These are phyloP conservation scores for Corylus americana DNA, from an alignment of 306 rosid species.

Conservation along the genomic window DNA sequence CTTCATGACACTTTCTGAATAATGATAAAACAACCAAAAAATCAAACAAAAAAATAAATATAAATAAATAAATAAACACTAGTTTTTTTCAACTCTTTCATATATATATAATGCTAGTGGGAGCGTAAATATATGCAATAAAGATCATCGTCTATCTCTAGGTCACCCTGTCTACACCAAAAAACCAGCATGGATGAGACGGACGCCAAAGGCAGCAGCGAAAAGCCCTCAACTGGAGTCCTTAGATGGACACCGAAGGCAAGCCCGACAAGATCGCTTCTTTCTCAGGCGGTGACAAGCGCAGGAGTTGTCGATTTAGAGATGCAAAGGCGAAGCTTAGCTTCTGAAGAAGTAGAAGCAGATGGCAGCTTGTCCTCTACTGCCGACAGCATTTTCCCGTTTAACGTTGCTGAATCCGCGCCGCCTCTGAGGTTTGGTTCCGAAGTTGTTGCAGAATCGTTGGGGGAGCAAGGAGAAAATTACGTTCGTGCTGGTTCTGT, in stretches of 20 bases:
- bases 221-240: not conserved
- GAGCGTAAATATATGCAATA: too few relatives aligned
- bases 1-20: too few relatives aligned
- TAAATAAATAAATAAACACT: too few relatives aligned
- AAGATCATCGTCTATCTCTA: too few relatives aligned
- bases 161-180: too few relatives aligned
- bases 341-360: slow-evolving; percentile 10
- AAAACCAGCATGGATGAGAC: too few relatives aligned
- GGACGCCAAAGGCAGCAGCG: not conserved
- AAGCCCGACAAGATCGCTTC: not conserved
- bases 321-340: not conserved
- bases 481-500: not conserved
- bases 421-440: not conserved
- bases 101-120: too few relatives aligned
- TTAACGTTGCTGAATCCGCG: slow-evolving; percentile 9
- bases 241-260: not conserved
- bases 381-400: slow-evolving; percentile 21
- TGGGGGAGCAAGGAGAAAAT: not conserved
- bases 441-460: not conserved
- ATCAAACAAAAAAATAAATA: too few relatives aligned
- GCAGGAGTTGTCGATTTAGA: not conserved
- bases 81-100: too few relatives aligned
- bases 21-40: too few relatives aligned
- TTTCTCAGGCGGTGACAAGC: not conserved
- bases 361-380: not conserved